These are phyloP conservation scores for Metschnikowia anglica DNA, from an alignment of 805 yeast species.

Conservation along the genomic window DNA sequence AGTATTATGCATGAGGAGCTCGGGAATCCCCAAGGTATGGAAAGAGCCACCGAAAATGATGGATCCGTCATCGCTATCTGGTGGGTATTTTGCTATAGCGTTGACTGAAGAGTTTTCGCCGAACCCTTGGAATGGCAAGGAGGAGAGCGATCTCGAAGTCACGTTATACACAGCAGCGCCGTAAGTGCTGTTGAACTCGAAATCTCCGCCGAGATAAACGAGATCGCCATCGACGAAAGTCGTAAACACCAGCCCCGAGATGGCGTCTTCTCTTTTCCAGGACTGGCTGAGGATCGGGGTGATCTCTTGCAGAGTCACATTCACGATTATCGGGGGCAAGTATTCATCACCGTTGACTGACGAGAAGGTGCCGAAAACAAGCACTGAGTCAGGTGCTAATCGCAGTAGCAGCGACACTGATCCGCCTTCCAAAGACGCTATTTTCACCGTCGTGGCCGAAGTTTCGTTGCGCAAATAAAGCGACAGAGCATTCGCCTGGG, in stretches of 20 bases:
- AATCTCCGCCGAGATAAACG: constrained; percentile 80
- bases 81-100: constrained; percentile 53
- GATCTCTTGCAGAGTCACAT: constrained; percentile 27
- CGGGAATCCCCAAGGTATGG: constrained; percentile 53
- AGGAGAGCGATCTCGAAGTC: constrained; percentile 36
- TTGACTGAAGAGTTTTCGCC: constrained; percentile 56
- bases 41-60: constrained; percentile 83
- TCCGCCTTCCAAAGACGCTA: constrained; percentile 36
- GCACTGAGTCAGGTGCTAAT: constrained; percentile 28
- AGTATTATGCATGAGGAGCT: constrained; percentile 41
- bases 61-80: constrained; percentile 36
- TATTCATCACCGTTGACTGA: constrained; percentile 27
- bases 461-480: constrained; percentile 19
- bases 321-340: constrained; percentile 37
- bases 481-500: constrained; percentile 10
- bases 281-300: constrained; percentile 23
- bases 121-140: constrained; percentile 77
- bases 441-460: constrained; percentile 7
- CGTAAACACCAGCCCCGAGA: constrained; percentile 36
- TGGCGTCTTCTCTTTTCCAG: constrained; percentile 18
- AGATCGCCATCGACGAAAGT: constrained; percentile 42
- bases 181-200: constrained; percentile 50
- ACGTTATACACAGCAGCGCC: constrained; percentile 68
- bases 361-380: constrained; percentile 39
- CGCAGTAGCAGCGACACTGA: constrained; percentile 27